These are phyloP conservation scores for Coemansia sp. DNA, from an alignment of 192 early-diverging fungal species.

Conservation along the genomic window DNA sequence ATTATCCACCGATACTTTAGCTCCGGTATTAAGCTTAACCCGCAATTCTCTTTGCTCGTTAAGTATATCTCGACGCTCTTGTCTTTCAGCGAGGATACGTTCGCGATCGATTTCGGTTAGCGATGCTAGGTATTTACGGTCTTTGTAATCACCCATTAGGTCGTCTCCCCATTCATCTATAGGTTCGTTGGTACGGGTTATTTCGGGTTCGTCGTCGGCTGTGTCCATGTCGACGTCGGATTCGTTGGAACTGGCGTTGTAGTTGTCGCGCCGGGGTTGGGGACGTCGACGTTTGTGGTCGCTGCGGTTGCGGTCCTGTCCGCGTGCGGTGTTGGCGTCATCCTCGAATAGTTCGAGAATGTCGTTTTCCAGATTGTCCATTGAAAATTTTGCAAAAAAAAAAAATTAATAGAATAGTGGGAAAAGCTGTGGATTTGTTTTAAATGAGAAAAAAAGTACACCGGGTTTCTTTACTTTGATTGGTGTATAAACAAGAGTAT, in stretches of 20 bases:
- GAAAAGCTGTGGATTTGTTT: background rate
- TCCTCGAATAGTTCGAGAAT: constrained; percentile 52
- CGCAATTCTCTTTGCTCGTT: constrained; percentile 49
- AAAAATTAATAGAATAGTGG: background rate
- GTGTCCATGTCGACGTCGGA: constrained; percentile 41
- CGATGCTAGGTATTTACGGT: constrained; percentile 60
- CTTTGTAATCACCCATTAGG: constrained; percentile 71
- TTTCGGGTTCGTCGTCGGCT: constrained; percentile 26
- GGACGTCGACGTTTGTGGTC: constrained; percentile 16
- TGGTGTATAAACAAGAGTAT: too few species aligned
- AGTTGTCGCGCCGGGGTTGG: constrained; percentile 24
- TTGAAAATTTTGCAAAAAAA: background rate
- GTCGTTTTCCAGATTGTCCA: constrained; percentile 50
- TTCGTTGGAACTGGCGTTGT: constrained; percentile 34
- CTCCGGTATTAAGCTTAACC: constrained; percentile 38
- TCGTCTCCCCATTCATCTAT: constrained; percentile 75
- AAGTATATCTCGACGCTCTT: constrained; percentile 59
- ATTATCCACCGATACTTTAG: constrained; percentile 16
- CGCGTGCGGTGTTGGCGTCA: constrained; percentile 16
- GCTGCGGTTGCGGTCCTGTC: constrained; percentile 15
- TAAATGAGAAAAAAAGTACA: background rate
- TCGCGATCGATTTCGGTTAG: constrained; percentile 77
- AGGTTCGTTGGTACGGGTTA: constrained; percentile 37
- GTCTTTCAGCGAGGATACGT: constrained; percentile 72
- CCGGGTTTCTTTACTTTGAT: too few species aligned